Evolutionary conservation across 176 grass and related monocot species (phyloP).

Genomic region (Neostapfia colusana): DNA sequence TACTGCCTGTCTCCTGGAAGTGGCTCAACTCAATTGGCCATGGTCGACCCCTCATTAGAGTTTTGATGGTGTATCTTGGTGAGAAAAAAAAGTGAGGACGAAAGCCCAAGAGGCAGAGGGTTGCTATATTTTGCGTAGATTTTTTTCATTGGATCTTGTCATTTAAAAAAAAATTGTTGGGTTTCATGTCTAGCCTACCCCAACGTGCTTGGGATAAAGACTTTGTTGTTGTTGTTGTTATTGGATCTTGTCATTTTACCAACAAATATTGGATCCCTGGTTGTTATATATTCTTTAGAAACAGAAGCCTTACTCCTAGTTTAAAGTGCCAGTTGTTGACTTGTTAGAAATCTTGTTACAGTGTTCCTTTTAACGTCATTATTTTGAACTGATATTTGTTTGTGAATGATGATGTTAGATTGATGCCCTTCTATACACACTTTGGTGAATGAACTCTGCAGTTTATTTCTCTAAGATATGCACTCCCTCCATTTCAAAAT

Average conservation of each 20-base stretch:
- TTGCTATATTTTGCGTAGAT: neutral
- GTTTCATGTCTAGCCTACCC: too few species aligned
- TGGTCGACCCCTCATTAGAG: neutral
- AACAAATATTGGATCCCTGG: neutral
- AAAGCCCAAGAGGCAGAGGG: neutral
- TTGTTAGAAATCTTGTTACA: conserved; percentile 3
- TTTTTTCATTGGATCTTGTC: too few species aligned
- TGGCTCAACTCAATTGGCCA: neutral
- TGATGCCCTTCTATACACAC: neutral
- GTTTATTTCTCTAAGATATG: conserved; percentile 26
- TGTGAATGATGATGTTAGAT: neutral
- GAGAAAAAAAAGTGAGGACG: neutral
- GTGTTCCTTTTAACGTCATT: neutral
- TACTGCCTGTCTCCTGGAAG: neutral
- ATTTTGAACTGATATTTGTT: neutral
- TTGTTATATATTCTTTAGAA: neutral
- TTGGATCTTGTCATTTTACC: neutral
- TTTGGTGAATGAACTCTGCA: neutral
- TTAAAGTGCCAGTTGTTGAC: neutral
- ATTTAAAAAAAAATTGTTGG: too few species aligned
- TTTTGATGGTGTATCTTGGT: neutral
- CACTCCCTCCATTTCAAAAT: too few species aligned
- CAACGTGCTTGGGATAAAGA: too few species aligned
- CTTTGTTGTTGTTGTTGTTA: too few species aligned
- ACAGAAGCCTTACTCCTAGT: neutral